These are phyloP conservation scores for Solanum pimpinellifolium DNA, from an alignment of 257 asterid genomes.

Conservation along the genomic window DNA sequence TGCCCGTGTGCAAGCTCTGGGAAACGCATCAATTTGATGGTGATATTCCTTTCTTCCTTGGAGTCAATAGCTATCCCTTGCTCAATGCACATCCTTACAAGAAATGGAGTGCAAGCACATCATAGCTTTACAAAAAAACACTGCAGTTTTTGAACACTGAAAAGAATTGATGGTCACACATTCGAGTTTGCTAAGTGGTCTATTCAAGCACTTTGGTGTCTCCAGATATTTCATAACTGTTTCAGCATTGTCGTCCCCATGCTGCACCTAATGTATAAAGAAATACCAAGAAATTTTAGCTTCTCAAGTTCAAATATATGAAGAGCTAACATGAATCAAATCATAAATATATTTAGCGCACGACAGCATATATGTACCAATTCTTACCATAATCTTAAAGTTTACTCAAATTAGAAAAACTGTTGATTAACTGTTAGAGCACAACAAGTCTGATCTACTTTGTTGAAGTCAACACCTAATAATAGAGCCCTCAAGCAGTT, in stretches of 20 bases:
- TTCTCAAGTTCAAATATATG: background rate
- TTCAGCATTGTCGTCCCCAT: background rate
- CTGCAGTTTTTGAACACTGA: background rate
- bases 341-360: too few relatives aligned
- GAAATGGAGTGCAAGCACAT: background rate
- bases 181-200: background rate
- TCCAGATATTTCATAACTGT: background rate
- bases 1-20: background rate
- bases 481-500: background rate
- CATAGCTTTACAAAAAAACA: background rate
- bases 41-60: background rate
- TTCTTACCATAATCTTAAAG: background rate
- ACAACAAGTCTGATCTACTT: background rate
- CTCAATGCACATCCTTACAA: background rate
- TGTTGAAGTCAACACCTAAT: background rate
- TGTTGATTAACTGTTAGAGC: background rate
- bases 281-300: too few relatives aligned
- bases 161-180: background rate
- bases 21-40: background rate
- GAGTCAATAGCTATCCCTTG: background rate
- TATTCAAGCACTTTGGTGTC: background rate
- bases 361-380: background rate
- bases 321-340: background rate
- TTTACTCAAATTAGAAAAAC: background rate
- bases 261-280: background rate